Base-by-base conservation (phyloP, 805 yeast genomes). In the Candida palmyrensis region DNA sequence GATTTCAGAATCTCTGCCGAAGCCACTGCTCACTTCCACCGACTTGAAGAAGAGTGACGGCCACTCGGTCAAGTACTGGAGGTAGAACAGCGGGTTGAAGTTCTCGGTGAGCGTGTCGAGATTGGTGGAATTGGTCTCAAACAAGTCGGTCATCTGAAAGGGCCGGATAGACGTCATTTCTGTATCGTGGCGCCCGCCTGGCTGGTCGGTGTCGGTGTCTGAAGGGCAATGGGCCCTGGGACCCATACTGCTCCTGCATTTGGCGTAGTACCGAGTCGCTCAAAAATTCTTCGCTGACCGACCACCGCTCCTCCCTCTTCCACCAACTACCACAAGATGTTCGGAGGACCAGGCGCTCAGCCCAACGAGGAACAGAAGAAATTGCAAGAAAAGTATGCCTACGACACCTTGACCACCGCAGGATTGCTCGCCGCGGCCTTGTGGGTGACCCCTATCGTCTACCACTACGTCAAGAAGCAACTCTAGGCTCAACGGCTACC, bases 91-190 rank as follows among this genome's bases (percentile, higher is more conserved):
- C 6, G 84, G 56, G 28, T 88, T 81, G 62, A 85, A 92, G 61
- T 90, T 92, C 49, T 92, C 98, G 0, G 98, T 92, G 33, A 92
- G 68, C 1, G 83, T 82, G 48, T 92, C 98, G 14, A 92, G 59
- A 53, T 92, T 92, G 30, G 89, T 78, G 3, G 82, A 60, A 48
- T 85, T 85, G 32, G 84, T 48, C 6, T 73, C 66, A 43, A 89
- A 80, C 12, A 90, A 60, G 49, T 92, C 97, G 2, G 88, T 78
- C 3, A 95, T 89, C 41, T 80, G 83, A 50, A 92, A 86, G 14
- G 97, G 97, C 39, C 73, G 75, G 10, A 89, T 68, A 0, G 96
- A 83, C 3, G 97, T 83, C 98, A 90, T 90, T 27, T 3, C 29
- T n/a, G n/a, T n/a, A n/a, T n/a, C n/a, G 11, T 5, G 14, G n/a